Conservation (phyloP, 371 early-diverging fungal genomes). For the Zancudomyces culisetae region DNA sequence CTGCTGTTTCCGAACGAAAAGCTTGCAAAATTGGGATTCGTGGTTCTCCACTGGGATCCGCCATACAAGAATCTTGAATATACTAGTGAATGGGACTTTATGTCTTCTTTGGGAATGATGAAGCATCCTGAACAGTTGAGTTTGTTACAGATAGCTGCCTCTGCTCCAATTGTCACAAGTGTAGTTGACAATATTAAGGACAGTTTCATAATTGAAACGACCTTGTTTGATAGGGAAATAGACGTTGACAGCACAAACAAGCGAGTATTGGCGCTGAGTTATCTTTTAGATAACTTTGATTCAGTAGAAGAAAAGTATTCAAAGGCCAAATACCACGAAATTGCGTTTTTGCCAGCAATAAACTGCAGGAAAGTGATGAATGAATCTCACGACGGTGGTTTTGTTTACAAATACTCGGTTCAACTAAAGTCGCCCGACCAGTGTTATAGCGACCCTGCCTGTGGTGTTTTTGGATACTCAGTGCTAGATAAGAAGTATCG, state of each 20-base stretch:
- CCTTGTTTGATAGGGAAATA: not conserved
- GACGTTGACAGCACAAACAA: constrained; percentile 4
- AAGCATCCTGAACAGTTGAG: constrained; percentile 30
- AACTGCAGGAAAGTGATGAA: not conserved
- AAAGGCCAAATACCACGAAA: not conserved
- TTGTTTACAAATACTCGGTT: not conserved
- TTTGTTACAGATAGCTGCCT: constrained; percentile 33
- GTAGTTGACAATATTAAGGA: too few species aligned
- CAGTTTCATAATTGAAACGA: too few species aligned
- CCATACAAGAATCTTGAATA: not conserved
- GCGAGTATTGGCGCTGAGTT: constrained; percentile 33
- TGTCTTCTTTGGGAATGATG: constrained; percentile 42
- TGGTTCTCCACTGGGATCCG: constrained; percentile 16
- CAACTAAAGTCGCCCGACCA: constrained; percentile 27
- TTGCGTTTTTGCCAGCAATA: constrained; percentile 4
- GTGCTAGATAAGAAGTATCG: constrained; percentile 36
- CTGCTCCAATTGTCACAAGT: constrained; percentile 13
- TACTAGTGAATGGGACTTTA: constrained; percentile 32
- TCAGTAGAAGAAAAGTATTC: constrained; percentile 9
- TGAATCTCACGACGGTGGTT: not conserved
- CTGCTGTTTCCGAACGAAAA: constrained; percentile 50
- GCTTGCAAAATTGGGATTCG: constrained; percentile 36
- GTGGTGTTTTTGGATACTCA: constrained; percentile 40
- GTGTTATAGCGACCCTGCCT: constrained; percentile 42
- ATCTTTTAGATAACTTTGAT: constrained; percentile 52